A percentile compares a stretch with the other conserved stretches of the same genome.
These are phyloP conservation scores for Ogataea dorogensis DNA, from an alignment of 805 yeast species.

Conservation along the genomic window DNA sequence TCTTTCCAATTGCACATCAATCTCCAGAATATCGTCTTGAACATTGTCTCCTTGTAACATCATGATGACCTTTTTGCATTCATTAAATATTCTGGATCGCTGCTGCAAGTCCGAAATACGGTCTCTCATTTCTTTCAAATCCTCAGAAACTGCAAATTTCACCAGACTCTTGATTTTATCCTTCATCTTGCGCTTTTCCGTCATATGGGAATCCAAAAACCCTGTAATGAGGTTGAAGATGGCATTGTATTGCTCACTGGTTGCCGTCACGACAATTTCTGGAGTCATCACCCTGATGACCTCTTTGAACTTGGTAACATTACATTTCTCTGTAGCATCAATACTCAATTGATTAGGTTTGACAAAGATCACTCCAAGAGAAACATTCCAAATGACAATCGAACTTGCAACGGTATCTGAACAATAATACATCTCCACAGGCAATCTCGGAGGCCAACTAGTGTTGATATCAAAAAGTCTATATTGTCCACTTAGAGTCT, in stretches of 20 bases:
- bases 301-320: constrained; percentile 21
- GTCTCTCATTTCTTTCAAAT: constrained; percentile 21
- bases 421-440: constrained; percentile 59
- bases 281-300: constrained; percentile 35
- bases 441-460: constrained; percentile 68
- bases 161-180: constrained; percentile 33
- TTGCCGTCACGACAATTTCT: constrained; percentile 50
- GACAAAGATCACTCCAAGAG: constrained; percentile 47
- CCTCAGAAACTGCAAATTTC: constrained; percentile 28
- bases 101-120: constrained; percentile 23
- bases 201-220: constrained; percentile 37
- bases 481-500: constrained; percentile 32
- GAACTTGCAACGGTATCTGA: constrained; percentile 41
- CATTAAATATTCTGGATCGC: constrained; percentile 22
- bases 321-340: constrained; percentile 28
- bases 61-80: constrained; percentile 25
- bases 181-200: constrained; percentile 41
- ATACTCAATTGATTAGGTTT: constrained; percentile 53
- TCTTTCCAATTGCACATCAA: constrained; percentile 31
- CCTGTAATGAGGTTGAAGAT: constrained; percentile 50
- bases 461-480: constrained; percentile 30
- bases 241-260: constrained; percentile 55
- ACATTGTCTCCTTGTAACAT: constrained; percentile 12
- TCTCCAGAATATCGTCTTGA: constrained; percentile 10
- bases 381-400: constrained; percentile 50